Base-by-base conservation (phyloP, 805 yeast species). In the Candida jianshihensis region DNA sequence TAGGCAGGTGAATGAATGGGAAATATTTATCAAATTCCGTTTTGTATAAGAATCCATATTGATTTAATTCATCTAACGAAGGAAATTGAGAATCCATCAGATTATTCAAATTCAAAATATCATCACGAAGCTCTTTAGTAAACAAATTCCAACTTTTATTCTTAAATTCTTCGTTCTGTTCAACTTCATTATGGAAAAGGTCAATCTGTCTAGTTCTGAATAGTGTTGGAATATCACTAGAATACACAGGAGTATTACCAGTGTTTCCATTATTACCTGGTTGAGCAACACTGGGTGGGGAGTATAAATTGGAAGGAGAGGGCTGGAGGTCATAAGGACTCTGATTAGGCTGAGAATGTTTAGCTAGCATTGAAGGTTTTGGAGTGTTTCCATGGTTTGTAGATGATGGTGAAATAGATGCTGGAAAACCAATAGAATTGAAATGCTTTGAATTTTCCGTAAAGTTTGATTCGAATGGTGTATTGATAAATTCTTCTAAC, bases 1-100 rank as follows among this genome's bases (percentile, higher is more conserved):
- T 72, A 16, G 85, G 84, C 31, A 82, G 61, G 59, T 88, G 96
- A 43, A 89, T 74, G 54, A 88, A 87, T 18, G 94, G 89, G 59
- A 86, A 81, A 54, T 82, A 88, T 38, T 74, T 75, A 61, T 83
- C 82, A 59, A 87, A 88, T 51, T 86, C 88, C 35, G 71, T 68
- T 45, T 76, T 84, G 60, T 78, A 89, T 11, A 88, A 64, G n/a
- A 73, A 69, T 47, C 82, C 71, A 56, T 85, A 89, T 32, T 75
- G 71, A 54, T 86, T 88, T 48, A 89, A 62, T 47, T 88, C 95
- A 17, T 75, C 78, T 33, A 81, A 62, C 9, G 78, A 73, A 1
- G 96, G 96, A 46, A 88, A 80, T 47, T 82, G 79, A 13, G 69
- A 60, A 16, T 73, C 70, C 19, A 67, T 57, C 39, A 83, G 58